Evolutionary conservation across 2,329 filamentous ascomycete species (phyloP).

Genomic region (Apiospora sp.): DNA sequence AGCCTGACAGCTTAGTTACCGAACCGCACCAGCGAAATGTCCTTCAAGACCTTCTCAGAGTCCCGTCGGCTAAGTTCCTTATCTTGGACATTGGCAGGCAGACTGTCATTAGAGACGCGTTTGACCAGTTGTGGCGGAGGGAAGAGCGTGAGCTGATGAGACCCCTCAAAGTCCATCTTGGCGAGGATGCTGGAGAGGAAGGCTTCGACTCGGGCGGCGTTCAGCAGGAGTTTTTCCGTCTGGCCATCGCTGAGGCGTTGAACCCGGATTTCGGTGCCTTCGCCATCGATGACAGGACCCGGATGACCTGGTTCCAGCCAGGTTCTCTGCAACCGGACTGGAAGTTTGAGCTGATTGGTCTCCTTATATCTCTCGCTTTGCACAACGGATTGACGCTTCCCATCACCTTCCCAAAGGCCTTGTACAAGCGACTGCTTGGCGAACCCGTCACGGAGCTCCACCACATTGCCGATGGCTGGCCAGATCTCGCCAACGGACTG

Average conservation of each 20-base stretch:
- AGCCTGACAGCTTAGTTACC: constrained; percentile 61
- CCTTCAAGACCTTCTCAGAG: constrained; percentile 69
- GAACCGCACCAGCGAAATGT: constrained; percentile 67
- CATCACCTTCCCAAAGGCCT: constrained; percentile 82
- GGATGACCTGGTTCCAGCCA: constrained; percentile 88
- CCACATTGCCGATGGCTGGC: constrained; percentile 88
- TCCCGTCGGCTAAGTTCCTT: constrained; percentile 74
- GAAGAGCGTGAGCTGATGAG: constrained; percentile 83
- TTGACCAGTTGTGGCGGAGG: constrained; percentile 89
- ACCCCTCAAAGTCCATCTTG: constrained; percentile 87
- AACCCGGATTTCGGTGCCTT: constrained; percentile 83
- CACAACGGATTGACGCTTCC: constrained; percentile 95
- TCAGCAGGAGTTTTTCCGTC: constrained; percentile 93
- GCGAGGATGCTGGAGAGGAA: constrained; percentile 82
- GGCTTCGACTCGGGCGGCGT: constrained; percentile 95
- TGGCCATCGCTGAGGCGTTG: constrained; percentile 82
- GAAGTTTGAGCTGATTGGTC: constrained; percentile 88
- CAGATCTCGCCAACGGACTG: constrained; percentile 78
- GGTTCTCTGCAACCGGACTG: constrained; percentile 82
- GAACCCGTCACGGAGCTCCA: constrained; percentile 74
- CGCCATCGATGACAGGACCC: constrained; percentile 76
- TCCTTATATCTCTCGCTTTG: constrained; percentile 87
- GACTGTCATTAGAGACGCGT: constrained; percentile 74
- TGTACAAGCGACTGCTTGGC: constrained; percentile 83
- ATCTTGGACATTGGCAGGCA: constrained; percentile 74